phyloP scores from a whole-genome alignment of 768 basidiomycete species.

The Termitomyces sp. region DNA sequence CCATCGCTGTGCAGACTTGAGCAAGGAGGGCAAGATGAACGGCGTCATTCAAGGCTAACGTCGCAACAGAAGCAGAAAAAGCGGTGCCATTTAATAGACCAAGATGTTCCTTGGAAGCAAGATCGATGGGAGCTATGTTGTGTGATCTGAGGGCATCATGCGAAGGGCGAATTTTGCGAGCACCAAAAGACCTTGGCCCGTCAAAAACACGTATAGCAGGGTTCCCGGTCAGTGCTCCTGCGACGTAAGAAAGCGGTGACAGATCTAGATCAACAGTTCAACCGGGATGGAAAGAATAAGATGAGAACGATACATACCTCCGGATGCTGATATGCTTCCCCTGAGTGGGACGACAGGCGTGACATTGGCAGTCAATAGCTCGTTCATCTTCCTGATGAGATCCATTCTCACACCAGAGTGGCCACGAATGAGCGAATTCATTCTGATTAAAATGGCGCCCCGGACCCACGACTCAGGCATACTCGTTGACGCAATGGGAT shows the following conservation, averaged over 20 bases:
- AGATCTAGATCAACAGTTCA: slow-evolving; percentile 40
- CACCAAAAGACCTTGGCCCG: slow-evolving; percentile 41
- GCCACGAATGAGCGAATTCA: slow-evolving; percentile 85
- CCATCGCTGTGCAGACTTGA: slow-evolving; percentile 77
- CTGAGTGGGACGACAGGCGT: slow-evolving; percentile 79
- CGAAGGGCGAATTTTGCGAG: slow-evolving; percentile 48
- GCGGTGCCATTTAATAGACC: slow-evolving; percentile 84
- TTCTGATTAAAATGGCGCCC: slow-evolving; percentile 80
- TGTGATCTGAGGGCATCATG: slow-evolving; percentile 53
- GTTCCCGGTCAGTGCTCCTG: slow-evolving; percentile 75
- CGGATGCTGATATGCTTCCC: slow-evolving; percentile 79
- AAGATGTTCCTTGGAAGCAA: slow-evolving; percentile 73
- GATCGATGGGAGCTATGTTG: slow-evolving; percentile 55
- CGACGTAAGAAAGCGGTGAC: slow-evolving; percentile 79
- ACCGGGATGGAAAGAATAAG: slow-evolving; percentile 4
- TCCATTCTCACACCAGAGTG: slow-evolving; percentile 84
- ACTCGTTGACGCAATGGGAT: slow-evolving; percentile 57
- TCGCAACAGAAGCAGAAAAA: slow-evolving; percentile 75
- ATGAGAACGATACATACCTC: slow-evolving; percentile 41
- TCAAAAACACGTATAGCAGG: slow-evolving; percentile 71
- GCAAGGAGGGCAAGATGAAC: slow-evolving; percentile 60
- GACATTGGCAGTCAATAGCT: slow-evolving; percentile 64
- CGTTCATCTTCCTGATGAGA: slow-evolving; percentile 73
- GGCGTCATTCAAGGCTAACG: slow-evolving; percentile 69
- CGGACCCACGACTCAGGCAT: slow-evolving; percentile 91